Evolutionary conservation across 306 rosid genomes (phyloP), one percentile per base, ranked within the genome.

Genomic region (Pyrus pyrifolia): DNA sequence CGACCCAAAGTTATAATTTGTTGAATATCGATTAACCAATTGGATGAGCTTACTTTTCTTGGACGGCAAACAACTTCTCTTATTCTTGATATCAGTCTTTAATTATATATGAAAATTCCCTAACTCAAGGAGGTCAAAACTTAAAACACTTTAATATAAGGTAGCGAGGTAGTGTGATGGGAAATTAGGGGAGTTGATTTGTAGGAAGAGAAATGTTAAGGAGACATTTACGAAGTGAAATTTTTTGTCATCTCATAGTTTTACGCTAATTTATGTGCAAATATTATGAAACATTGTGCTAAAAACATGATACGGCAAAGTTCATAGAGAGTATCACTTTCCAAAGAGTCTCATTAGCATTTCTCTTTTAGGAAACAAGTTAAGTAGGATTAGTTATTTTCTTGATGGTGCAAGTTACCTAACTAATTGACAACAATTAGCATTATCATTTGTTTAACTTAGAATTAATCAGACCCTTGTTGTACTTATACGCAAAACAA

Each of bases 161-260:
- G 19, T 51, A 17, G 44, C 5, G 8, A 70, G 33, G 19, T 51
- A 17, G 44, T 11, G n/a, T 33, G 75, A 58, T 35, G 12, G 8
- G 67, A 57, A 4, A 57, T n/a, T 21, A 57, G 67, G 52, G 52
- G 22, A 21, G 13, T 5, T 53, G 11, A n/a, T 53, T 13, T 21
- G 46, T 71, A 52, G 19, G 10, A 38, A 38, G 10, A 7, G 0
- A 38, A 38, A 7, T 38, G 42, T 7, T 38, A 38, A 38, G 42
- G 10, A 38, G 42, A 38, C 0, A 0, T 0, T 38, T 7, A 7
- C 10, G 0, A 38, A 38, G 2, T 38, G 10, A 38, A 9, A 0
- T 0, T 38, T 0, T 38, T 0, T 7, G 9, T 1, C 8, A 38
- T 38, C 42, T 38, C 42, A 38, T 0, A 38, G 0, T 38, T 38